phyloP scores from a whole-genome alignment of 1,139 yeast species.

The Zygotorulaspora mrakii region DNA sequence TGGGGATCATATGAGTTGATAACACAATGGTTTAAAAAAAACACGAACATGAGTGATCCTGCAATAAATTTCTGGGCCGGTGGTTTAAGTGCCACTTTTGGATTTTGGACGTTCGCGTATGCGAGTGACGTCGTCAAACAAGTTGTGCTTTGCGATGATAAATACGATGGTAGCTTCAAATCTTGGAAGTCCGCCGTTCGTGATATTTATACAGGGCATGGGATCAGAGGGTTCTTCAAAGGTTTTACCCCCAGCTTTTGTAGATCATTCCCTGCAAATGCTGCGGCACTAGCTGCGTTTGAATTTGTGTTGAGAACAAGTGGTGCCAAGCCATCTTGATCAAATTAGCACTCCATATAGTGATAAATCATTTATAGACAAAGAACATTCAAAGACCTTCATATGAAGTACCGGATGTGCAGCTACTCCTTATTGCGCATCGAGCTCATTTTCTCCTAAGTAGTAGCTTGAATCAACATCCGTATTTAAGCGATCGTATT shows the following conservation, averaged over 20 bases:
- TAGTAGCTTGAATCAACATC: slow-evolving; percentile 19
- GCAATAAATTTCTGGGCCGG: slow-evolving; percentile 88
- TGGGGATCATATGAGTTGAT: slow-evolving; percentile 90
- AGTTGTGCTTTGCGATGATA: slow-evolving; percentile 77
- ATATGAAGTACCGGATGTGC: background rate
- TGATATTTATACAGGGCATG: slow-evolving; percentile 58
- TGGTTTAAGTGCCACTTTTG: slow-evolving; percentile 63
- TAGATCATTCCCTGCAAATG: slow-evolving; percentile 83
- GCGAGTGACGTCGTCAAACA: slow-evolving; percentile 90
- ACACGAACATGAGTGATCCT: slow-evolving; percentile 62
- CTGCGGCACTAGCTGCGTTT: slow-evolving; percentile 88
- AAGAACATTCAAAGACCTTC: slow-evolving; percentile 1
- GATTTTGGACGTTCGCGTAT: slow-evolving; percentile 87
- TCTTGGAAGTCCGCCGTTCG: slow-evolving; percentile 71
- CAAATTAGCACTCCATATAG: background rate
- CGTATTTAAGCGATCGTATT: slow-evolving; percentile 2
- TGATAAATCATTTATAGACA: background rate
- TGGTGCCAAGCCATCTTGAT: slow-evolving; percentile 24
- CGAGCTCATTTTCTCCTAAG: slow-evolving; percentile 21
- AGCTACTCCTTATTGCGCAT: slow-evolving; percentile 10
- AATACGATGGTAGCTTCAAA: slow-evolving; percentile 64
- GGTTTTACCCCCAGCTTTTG: slow-evolving; percentile 78
- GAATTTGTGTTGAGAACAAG: slow-evolving; percentile 68
- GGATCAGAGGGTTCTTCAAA: slow-evolving; percentile 66
- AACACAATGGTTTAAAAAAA: slow-evolving; percentile 60